Base-by-base conservation (phyloP, 768 basidiomycete genomes). In the Suillus lakei region DNA sequence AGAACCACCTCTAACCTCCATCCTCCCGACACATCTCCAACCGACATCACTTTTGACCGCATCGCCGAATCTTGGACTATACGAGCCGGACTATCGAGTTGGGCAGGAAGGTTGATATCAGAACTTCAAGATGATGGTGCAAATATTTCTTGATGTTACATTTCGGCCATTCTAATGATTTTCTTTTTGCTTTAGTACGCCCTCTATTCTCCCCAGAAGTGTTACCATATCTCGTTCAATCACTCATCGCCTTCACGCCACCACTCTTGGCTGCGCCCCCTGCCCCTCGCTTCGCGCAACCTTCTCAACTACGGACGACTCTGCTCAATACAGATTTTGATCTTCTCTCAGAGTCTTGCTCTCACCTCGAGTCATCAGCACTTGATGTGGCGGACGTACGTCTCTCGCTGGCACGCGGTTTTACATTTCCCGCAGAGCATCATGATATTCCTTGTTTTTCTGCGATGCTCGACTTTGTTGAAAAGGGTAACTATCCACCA, bases 331-430 rank as follows among this genome's bases (percentile, higher is more conserved):
- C 88, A 3, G 93, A 95, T 75, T 86, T 91, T 58, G 90, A 92
- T 43, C 79, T 85, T 18, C 80, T 95, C 38, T 89, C 92, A 69
- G 90, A 94, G 71, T 84, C 86, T 0, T 92, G 89, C 76, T 91
- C 86, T 60, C 80, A 90, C 44, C 82, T 95, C 34, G 93, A 95
- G 73, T 89, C 91, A 43, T 85, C 93, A 36, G 83, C 89, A 18
- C 82, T 94, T 16, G 93, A 95, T 70, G 85, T 91, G 13, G 91
- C 91, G 72, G 90, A 92, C 63, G 84, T 93, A 55, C 86, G 92
- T 30, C 78, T 88, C 28, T 87, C 88, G 30, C 81, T 95, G 12
- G 92, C 90, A 48, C 89, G 88, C 12, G 88, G 88, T 0, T 77
- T 86, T 68, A 81, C 83, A 60, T 87, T 86, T 73, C 83, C 88